A percentile compares a stretch with the other conserved stretches of the same genome.
Conservation (phyloP, 495 filamentous ascomycete genomes). For the Haplographium delicatum region DNA sequence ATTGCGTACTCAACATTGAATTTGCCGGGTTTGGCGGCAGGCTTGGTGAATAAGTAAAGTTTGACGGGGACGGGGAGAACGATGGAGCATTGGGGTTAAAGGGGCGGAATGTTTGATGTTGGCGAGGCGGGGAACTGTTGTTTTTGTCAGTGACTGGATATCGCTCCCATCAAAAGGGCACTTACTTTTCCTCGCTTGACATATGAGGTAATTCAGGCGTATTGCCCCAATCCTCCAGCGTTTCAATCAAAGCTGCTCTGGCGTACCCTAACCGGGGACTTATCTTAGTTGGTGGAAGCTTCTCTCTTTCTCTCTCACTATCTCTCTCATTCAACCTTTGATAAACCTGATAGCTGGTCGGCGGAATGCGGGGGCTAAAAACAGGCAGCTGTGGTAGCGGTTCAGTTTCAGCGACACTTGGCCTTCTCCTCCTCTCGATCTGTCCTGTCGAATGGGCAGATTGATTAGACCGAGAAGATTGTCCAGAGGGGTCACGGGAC, state of each 20-base stretch:
- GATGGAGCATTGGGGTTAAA: constrained; percentile 20
- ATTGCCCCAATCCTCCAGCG: constrained; percentile 17
- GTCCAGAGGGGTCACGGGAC: constrained; percentile 41
- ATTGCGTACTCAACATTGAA: constrained; percentile 6
- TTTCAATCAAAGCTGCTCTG: constrained; percentile 9
- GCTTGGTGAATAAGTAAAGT: neutral
- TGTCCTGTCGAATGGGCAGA: constrained; percentile 12
- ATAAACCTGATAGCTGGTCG: constrained; percentile 23
- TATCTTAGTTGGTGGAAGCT: neutral
- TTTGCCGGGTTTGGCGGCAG: constrained; percentile 10
- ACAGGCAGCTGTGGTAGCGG: constrained; percentile 19
- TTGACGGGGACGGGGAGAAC: constrained; percentile 12
- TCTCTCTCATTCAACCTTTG: constrained; percentile 7
- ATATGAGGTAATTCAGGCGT: neutral
- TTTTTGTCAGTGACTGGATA: too few relatives aligned
- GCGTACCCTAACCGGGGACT: constrained; percentile 17
- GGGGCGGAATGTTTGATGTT: neutral
- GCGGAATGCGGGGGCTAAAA: constrained; percentile 20
- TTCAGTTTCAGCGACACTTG: constrained; percentile 23
- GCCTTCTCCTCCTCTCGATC: constrained; percentile 18
- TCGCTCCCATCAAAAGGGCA: neutral
- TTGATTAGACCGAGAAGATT: constrained; percentile 15
- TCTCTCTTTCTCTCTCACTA: constrained; percentile 1
- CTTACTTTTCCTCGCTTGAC: constrained; percentile 8
- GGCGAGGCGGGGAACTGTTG: too few relatives aligned